Conservation (phyloP, 208 protist genomes). For the Porcisia hertigi region DNA sequence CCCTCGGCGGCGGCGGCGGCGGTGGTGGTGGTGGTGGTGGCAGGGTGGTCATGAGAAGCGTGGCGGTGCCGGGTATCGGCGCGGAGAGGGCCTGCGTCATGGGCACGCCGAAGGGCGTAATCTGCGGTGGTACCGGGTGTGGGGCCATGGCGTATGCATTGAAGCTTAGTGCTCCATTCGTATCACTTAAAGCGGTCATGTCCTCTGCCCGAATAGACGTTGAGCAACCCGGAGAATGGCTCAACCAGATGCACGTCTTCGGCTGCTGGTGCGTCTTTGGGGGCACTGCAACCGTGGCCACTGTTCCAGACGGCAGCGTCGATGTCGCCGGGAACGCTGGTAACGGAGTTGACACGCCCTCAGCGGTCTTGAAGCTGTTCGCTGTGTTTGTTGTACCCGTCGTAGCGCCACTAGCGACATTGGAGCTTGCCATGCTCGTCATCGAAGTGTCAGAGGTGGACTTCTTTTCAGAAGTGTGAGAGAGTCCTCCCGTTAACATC, state of each 20-base stretch:
- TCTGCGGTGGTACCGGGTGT: neutral
- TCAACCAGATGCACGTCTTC: slow-evolving; percentile 18
- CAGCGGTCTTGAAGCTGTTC: neutral
- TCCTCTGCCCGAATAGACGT: slow-evolving; percentile 9
- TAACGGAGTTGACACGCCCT: neutral
- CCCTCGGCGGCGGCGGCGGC: slow-evolving; percentile 3
- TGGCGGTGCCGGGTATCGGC: slow-evolving; percentile 1
- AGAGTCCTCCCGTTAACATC: neutral
- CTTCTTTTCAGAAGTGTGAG: neutral
- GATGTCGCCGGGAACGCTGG: slow-evolving; percentile 1
- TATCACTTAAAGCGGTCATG: neutral
- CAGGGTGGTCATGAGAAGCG: neutral
- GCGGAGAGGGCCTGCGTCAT: slow-evolving; percentile 1
- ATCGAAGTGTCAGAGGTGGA: neutral
- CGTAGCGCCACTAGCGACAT: neutral
- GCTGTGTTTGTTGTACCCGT: neutral
- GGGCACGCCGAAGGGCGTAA: neutral
- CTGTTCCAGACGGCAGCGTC: neutral
- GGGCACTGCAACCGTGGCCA: neutral
- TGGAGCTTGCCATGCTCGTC: slow-evolving; percentile 6
- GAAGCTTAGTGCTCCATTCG: neutral
- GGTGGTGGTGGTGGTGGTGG: slow-evolving; percentile 2
- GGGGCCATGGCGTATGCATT: slow-evolving; percentile 9
- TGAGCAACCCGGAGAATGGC: neutral
- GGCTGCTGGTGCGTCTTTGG: neutral